Conservation (phyloP, 805 yeast genomes). For the Clavispora santaluciae region DNA sequence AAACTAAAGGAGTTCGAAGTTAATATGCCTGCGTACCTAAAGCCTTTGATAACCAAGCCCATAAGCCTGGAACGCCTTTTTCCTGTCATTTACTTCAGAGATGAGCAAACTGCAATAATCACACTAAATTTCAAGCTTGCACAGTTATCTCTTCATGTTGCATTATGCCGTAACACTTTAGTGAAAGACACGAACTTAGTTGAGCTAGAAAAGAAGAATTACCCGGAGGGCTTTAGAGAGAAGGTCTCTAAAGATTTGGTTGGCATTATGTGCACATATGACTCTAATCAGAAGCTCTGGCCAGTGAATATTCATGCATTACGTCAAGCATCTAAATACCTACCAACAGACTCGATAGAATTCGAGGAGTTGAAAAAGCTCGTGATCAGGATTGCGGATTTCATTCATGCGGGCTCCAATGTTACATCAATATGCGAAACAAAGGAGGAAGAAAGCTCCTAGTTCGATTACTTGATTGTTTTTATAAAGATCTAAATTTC, state of each 20-base stretch:
- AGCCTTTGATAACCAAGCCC: slow-evolving; percentile 31
- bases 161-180: slow-evolving; percentile 7
- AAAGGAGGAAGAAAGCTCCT: no score
- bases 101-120: slow-evolving; percentile 31
- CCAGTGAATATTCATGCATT: slow-evolving; percentile 31
- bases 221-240: slow-evolving; percentile 22
- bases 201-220: slow-evolving; percentile 18
- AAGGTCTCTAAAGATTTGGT: slow-evolving; percentile 31
- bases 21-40: slow-evolving; percentile 24
- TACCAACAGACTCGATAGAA: slow-evolving; percentile 7
- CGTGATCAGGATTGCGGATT: background rate
- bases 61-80: slow-evolving; percentile 18
- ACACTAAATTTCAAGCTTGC: slow-evolving; percentile 28
- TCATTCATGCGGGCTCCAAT: background rate
- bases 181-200: slow-evolving; percentile 14
- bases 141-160: slow-evolving; percentile 26
- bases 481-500: no score
- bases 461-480: no score
- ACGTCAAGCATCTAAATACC: slow-evolving; percentile 18
- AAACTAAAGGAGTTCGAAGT: slow-evolving; percentile 26
- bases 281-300: slow-evolving; percentile 29
- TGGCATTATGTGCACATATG: slow-evolving; percentile 37
- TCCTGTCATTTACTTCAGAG: slow-evolving; percentile 32
- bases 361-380: slow-evolving; percentile 10
- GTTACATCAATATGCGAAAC: background rate